phyloP scores from a whole-genome alignment of 1,139 yeast genomes.

The Groenewaldozyma auringiensis region DNA sequence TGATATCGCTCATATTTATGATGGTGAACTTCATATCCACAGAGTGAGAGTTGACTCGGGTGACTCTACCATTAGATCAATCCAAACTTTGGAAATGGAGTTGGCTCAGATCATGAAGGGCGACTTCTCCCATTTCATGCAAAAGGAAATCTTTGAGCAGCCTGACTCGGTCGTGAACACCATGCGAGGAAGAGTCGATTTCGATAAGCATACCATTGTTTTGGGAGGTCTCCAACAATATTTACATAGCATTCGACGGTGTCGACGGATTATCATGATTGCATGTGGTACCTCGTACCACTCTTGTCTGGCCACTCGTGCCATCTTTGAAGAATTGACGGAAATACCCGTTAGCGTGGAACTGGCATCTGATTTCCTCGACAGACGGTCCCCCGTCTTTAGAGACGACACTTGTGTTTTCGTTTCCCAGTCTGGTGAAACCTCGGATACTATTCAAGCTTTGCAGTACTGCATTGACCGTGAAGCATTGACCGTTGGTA shows the following conservation, averaged over 20 bases:
- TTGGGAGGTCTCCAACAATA: slow-evolving; percentile 87
- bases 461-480: slow-evolving; percentile 93
- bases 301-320: slow-evolving; percentile 94
- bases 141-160: slow-evolving; percentile 97
- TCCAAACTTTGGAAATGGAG: slow-evolving; percentile 95
- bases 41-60: slow-evolving; percentile 90
- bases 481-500: slow-evolving; percentile 96
- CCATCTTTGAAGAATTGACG: slow-evolving; percentile 92
- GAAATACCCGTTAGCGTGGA: slow-evolving; percentile 96
- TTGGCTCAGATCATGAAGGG: slow-evolving; percentile 98
- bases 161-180: slow-evolving; percentile 98
- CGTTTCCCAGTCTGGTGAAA: slow-evolving; percentile 98
- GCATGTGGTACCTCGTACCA: slow-evolving; percentile 99
- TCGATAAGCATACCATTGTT: slow-evolving; percentile 65
- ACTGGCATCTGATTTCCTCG: slow-evolving; percentile 94
- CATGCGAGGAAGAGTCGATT: slow-evolving; percentile 98
- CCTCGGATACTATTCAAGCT: slow-evolving; percentile 97
- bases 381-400: slow-evolving; percentile 90
- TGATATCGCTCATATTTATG: slow-evolving; percentile 96
- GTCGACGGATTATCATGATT: slow-evolving; percentile 94
- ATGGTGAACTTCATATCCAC: slow-evolving; percentile 97
- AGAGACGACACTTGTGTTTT: slow-evolving; percentile 97
- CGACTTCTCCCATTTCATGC: slow-evolving; percentile 93
- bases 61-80: slow-evolving; percentile 86
- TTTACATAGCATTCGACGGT: slow-evolving; percentile 84